Base-by-base conservation (phyloP, 805 yeast species). In the Candida montana region DNA sequence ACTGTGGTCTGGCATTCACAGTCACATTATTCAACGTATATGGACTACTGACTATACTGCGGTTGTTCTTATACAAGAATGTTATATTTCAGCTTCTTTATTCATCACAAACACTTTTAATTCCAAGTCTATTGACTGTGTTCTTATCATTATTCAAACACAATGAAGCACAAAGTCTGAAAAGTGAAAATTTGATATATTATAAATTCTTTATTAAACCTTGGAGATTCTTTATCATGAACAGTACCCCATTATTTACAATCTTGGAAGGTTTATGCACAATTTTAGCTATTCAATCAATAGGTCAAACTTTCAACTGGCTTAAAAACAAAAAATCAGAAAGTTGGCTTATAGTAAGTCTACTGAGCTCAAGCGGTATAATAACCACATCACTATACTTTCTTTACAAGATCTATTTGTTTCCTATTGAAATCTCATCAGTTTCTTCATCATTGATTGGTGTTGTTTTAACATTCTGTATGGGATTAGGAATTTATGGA, bases 251-350 rank as follows among this genome's bases (percentile, higher is more conserved):
- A 2, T 68, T 86, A 35, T 91, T 93, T 62, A 86, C 96, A 0
- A 71, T 89, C 16, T 66, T 90, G 39, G 99, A 93, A 64, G 99
- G 99, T 2, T 81, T 93, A 52, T 95, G 96, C 62, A 80, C 96
- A 1, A 74, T 93, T 20, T 69, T 93, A 42, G 81, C 88, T n/a
- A 88, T 93, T 46, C 99, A 93, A 65, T 86, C 95, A 12, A 74
- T 86, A 32, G 96, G 98, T 8, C 89, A 89, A 53, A 79, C 86
- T 8, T 72, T 85, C 40, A 73, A 75, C 47, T 82, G 90, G 83
- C 65, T 87, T 34, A 76, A 81, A 18, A 59, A 61, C 10, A 46
- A 71, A 43, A 77, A 75, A 49, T 78, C 88, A 5, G 96, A 89
- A 54, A 56, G 54, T 31, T 85, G 95, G 90, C 75, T 85, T 37